Base-by-base conservation (phyloP, 805 yeast species). In the Starmerella stigmatis region DNA sequence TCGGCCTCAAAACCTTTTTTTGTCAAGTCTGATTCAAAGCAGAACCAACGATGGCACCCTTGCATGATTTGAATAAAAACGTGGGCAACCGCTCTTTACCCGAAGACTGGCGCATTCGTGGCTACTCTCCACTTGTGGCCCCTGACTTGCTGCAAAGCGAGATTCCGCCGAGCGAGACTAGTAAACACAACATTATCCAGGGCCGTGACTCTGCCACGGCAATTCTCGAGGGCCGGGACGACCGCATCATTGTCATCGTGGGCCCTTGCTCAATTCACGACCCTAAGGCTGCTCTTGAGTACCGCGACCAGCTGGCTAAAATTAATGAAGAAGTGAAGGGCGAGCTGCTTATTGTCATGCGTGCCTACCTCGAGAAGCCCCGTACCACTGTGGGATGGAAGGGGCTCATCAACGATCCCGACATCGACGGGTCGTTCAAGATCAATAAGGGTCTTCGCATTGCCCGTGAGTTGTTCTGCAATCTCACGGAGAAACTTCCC, bases 321-420 rank as follows among this genome's bases (percentile, higher is more conserved):
- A 61, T 80, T 29, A 67, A 81, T 34, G 76, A 76, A 46, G 72
- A 77, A 60, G 70, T 82, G 52, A 71, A 79, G 53, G 78, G 75
- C 39, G 96, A 89, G 56, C 72, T 92, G 49, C 75, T 79, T 46
- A 79, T 92, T 48, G 80, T 92, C 51, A 92, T 92, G 98, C 79
- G 98, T 69, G 97, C 97, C 3, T 92, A 92, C 70, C 73, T 92
- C 60, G 98, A 89, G 65, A 89, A 89, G 68, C 98, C 98, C 57
- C 79, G 98, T 68, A 89, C 98, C 42, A 89, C 97, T 23, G 97
- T 92, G 37, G 98, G 98, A 49, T 89, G 98, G 98, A 89, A 89
- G 69, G 98, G 98, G 56, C 73, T 89, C 55, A 92, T 89, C 59
- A 89, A 89, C 63, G 98, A 89, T 65, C 98, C 98, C 26, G 95